Percentiles rank a stretch among this genome's conserved stretches.
Evolutionary conservation across 768 basidiomycete species (phyloP).

Genomic region (Solioccasus polychromus): DNA sequence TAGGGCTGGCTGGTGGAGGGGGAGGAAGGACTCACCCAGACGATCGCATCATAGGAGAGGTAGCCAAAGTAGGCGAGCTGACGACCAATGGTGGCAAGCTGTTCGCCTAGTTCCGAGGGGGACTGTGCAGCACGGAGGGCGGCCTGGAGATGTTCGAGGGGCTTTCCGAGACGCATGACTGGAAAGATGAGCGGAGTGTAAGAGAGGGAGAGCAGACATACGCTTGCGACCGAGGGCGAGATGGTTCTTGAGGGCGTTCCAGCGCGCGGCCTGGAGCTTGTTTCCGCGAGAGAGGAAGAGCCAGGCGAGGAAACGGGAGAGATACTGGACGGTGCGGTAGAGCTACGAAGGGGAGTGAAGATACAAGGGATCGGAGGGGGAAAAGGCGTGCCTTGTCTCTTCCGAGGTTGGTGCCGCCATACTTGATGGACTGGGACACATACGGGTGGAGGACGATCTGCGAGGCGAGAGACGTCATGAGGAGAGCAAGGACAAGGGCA

Average conservation of each 20-base stretch:
- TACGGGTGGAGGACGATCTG: constrained; percentile 86
- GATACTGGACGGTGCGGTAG: constrained; percentile 90
- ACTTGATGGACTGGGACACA: constrained; percentile 71
- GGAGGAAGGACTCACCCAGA: constrained; percentile 67
- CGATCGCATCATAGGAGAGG: constrained; percentile 74
- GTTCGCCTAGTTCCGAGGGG: constrained; percentile 59
- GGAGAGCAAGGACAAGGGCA: constrained; percentile 10
- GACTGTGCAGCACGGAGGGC: constrained; percentile 69
- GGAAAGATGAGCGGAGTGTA: background rate
- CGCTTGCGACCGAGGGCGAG: constrained; percentile 85
- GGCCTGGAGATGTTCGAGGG: constrained; percentile 89
- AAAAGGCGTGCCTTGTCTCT: constrained; percentile 74
- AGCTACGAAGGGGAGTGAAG: constrained; percentile 45
- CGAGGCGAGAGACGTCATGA: constrained; percentile 47
- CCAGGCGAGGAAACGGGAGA: constrained; percentile 87
- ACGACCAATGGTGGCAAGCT: constrained; percentile 72
- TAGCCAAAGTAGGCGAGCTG: constrained; percentile 91
- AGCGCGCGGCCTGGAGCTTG: constrained; percentile 68
- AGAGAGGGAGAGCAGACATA: constrained; percentile 29
- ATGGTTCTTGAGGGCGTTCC: constrained; percentile 82
- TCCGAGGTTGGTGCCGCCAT: constrained; percentile 77
- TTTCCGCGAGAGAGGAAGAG: constrained; percentile 66
- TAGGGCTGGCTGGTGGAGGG: background rate
- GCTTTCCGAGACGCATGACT: constrained; percentile 95
- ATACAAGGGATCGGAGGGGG: background rate